A percentile compares a stretch with the other conserved stretches of the same genome.
phyloP scores from a whole-genome alignment of 805 yeast genomes.

The Teunomyces tritomae region DNA sequence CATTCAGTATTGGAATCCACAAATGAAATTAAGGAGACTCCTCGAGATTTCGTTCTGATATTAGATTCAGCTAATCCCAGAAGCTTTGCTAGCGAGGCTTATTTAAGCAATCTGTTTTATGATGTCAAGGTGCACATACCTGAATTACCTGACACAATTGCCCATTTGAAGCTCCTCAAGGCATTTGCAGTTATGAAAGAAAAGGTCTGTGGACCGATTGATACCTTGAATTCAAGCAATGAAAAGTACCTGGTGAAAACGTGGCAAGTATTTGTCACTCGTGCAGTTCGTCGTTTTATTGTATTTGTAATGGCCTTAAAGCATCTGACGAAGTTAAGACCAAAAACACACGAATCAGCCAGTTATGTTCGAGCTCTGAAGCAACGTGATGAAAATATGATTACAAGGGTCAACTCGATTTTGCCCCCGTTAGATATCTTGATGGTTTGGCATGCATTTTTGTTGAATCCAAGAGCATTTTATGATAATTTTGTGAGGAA shows the following conservation, averaged over 20 bases:
- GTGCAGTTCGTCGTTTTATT: constrained; percentile 21
- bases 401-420: background rate
- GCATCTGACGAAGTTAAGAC: background rate
- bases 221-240: background rate
- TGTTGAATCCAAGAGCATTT: constrained; percentile 17
- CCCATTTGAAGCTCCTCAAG: constrained; percentile 22
- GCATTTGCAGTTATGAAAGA: constrained; percentile 19
- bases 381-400: background rate
- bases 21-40: background rate
- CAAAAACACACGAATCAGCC: background rate
- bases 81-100: background rate
- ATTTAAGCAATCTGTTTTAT: background rate
- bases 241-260: constrained; percentile 6
- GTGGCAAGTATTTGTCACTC: constrained; percentile 23
- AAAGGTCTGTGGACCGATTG: constrained; percentile 7
- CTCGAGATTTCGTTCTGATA: background rate
- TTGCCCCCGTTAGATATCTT: constrained; percentile 23
- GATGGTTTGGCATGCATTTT: constrained; percentile 24
- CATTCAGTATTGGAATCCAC: background rate
- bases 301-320: constrained; percentile 18
- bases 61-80: background rate
- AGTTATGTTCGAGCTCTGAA: background rate
- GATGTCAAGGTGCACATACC: constrained; percentile 7
- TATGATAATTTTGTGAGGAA: constrained; percentile 16
- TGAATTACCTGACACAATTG: constrained; percentile 12